phyloP scores from a whole-genome alignment of 805 yeast genomes.

The Deakozyma indianensis region DNA sequence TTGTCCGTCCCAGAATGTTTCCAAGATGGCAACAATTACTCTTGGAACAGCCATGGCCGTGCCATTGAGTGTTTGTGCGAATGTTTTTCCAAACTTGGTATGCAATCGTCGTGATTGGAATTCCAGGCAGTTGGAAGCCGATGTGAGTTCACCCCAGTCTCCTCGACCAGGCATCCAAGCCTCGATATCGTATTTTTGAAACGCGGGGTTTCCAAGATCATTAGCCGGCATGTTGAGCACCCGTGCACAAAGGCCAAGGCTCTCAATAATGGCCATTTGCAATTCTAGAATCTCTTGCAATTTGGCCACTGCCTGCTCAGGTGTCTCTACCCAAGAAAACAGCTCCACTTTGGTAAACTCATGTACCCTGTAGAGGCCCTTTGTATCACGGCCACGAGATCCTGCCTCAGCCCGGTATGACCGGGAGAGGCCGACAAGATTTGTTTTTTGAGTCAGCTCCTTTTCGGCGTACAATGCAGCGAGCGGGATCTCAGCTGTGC shows the following conservation, averaged over 20 bases:
- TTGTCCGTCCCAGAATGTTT: slow-evolving; percentile 50
- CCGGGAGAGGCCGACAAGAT: slow-evolving; percentile 53
- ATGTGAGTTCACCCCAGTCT: slow-evolving; percentile 81
- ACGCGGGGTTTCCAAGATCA: slow-evolving; percentile 90
- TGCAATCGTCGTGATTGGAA: slow-evolving; percentile 77
- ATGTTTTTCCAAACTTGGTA: slow-evolving; percentile 31
- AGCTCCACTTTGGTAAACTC: slow-evolving; percentile 93
- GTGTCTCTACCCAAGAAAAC: slow-evolving; percentile 49
- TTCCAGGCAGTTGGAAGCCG: slow-evolving; percentile 85
- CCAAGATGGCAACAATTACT: slow-evolving; percentile 77
- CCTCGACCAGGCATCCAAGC: slow-evolving; percentile 98
- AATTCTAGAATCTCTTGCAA: slow-evolving; percentile 40
- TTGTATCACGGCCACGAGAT: slow-evolving; percentile 83
- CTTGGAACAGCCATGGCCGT: slow-evolving; percentile 95
- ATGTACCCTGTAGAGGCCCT: slow-evolving; percentile 87
- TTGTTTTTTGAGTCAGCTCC: slow-evolving; percentile 2
- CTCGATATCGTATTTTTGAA: slow-evolving; percentile 82
- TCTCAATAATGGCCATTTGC: slow-evolving; percentile 49
- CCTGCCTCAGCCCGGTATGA: slow-evolving; percentile 96
- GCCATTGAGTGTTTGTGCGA: slow-evolving; percentile 79
- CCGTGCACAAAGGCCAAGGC: slow-evolving; percentile 66
- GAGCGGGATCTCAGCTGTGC: slow-evolving; percentile 90
- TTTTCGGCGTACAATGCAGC: slow-evolving; percentile 59
- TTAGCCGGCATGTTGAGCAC: slow-evolving; percentile 79
- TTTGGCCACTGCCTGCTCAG: slow-evolving; percentile 17